Evolutionary conservation across 148 eudicot genomes (phyloP), one percentile per base, ranked within the genome.

Genomic region (Drosera capensis): DNA sequence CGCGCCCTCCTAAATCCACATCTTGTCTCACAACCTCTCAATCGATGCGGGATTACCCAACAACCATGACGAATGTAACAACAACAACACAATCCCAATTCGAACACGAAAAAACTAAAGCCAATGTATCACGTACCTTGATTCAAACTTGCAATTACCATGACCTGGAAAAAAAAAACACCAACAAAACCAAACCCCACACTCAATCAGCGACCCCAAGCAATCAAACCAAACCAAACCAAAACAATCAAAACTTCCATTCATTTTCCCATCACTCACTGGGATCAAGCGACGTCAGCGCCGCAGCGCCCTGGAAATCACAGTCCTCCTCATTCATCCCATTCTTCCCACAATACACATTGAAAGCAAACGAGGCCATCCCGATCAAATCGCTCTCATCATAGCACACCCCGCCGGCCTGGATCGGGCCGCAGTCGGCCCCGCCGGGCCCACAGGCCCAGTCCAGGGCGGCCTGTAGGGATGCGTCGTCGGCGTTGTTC

Each of bases 391-490:
- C 94, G 18, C 40, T 40, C 0, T 73, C 55, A 42, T 80, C 92
- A 59, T 80, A 88, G 59, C 97, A 88, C 9, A 84, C 65, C 31
- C 97, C 92, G 21, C 84, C 75, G 15, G 60, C 68, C 61, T 88
- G 94, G 20, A 88, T 78, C 14, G 87, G 75, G 38, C 77, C 66
- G 40, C 97, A 88, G 28, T 84, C 62, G 3, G 84, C 74, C 0
- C 71, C 75, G 1, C 94, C 96, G 0, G 71, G 50, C 30, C 94
- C 84, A 53, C 97, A 88, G 14, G 97, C 80, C 97, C 97, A 88
- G 24, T 73, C 74, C 35, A 88, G 29, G 0, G 97, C 92, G 19
- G 62, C 42, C 64, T 74, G 84, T 0, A 88, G 66, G 29, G 82
- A 68, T 0, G 77, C 14, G 49, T 75, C 85, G 18, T 83, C 84